Evolutionary conservation across 2,329 filamentous ascomycete species (phyloP).

Genomic region (Ophiosphaerella herpotricha): DNA sequence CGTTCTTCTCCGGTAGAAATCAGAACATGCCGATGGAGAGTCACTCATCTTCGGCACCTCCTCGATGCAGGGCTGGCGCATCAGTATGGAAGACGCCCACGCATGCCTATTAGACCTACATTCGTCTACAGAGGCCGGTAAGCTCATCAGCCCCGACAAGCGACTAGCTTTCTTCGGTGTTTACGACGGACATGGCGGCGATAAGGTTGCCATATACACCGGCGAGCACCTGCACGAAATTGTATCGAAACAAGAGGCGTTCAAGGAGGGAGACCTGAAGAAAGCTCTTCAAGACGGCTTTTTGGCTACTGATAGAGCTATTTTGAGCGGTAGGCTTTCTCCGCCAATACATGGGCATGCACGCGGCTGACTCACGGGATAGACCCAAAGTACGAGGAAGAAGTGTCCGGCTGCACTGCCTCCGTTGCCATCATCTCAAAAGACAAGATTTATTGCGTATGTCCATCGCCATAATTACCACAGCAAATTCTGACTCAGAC

Average conservation of each 20-base stretch:
- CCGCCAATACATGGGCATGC: neutral
- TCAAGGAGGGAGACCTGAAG: conserved; percentile 87
- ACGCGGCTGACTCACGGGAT: conserved; percentile 36
- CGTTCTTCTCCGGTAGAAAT: conserved; percentile 64
- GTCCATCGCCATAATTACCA: conserved; percentile 49
- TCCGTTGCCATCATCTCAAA: conserved; percentile 87
- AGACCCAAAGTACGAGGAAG: conserved; percentile 97
- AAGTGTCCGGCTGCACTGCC: conserved; percentile 96
- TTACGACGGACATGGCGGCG: conserved; percentile 95
- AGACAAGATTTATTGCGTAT: conserved; percentile 92
- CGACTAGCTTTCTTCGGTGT: conserved; percentile 96
- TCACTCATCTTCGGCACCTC: conserved; percentile 91
- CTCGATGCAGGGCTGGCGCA: conserved; percentile 99
- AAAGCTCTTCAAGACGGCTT: conserved; percentile 98
- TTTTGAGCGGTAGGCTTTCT: conserved; percentile 77
- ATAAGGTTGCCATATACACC: conserved; percentile 92
- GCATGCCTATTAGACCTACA: conserved; percentile 87
- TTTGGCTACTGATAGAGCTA: conserved; percentile 91
- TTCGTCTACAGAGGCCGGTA: conserved; percentile 58
- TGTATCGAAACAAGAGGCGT: conserved; percentile 90
- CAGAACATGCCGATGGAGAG: conserved; percentile 88
- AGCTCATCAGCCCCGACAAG: conserved; percentile 67
- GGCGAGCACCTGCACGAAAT: conserved; percentile 94
- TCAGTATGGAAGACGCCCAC: conserved; percentile 99
- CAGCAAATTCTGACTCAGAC: conserved; percentile 13